Percentiles rank a stretch among this genome's conserved stretches.
These are phyloP conservation scores for Karstenula rhodostoma DNA, from an alignment of 2,329 filamentous ascomycete genomes.

Conservation along the genomic window DNA sequence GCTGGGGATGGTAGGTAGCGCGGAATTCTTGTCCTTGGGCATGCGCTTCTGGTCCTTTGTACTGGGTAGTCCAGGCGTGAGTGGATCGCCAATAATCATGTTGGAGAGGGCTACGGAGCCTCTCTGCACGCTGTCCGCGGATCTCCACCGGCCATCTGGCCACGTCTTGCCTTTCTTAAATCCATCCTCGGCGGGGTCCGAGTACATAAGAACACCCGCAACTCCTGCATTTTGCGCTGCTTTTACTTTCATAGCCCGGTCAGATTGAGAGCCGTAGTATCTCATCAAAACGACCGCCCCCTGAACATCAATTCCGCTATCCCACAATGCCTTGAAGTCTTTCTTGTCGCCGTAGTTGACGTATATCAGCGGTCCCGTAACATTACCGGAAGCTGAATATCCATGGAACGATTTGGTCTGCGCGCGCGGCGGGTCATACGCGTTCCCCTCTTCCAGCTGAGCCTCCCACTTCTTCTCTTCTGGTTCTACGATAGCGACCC, in stretches of 20 bases:
- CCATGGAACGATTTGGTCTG: slow-evolving; percentile 87
- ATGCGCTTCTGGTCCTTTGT: slow-evolving; percentile 71
- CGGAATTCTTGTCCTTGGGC: slow-evolving; percentile 73
- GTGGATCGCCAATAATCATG: slow-evolving; percentile 87
- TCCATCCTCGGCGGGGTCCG: slow-evolving; percentile 85
- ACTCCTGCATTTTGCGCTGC: slow-evolving; percentile 88
- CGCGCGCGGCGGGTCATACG: slow-evolving; percentile 64
- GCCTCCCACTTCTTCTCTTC: slow-evolving; percentile 79
- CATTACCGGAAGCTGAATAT: slow-evolving; percentile 85
- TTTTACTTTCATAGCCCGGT: slow-evolving; percentile 84
- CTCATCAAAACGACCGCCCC: slow-evolving; percentile 86
- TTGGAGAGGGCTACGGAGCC: slow-evolving; percentile 82
- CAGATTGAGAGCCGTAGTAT: slow-evolving; percentile 76
- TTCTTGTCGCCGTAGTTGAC: slow-evolving; percentile 88
- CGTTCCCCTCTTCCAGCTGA: slow-evolving; percentile 80
- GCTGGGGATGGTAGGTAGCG: slow-evolving; percentile 84
- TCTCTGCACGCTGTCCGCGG: slow-evolving; percentile 81
- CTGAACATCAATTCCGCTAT: slow-evolving; percentile 75
- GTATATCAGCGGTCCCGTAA: slow-evolving; percentile 86
- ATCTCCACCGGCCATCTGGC: slow-evolving; percentile 81
- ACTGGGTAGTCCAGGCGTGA: slow-evolving; percentile 87
- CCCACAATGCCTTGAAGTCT: slow-evolving; percentile 78
- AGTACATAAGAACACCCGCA: slow-evolving; percentile 89
- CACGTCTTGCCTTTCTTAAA: slow-evolving; percentile 76
- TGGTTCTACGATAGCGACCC: slow-evolving; percentile 79